Base-by-base conservation (phyloP, 1,284 basidiomycete genomes). In the Athelia sp. region DNA sequence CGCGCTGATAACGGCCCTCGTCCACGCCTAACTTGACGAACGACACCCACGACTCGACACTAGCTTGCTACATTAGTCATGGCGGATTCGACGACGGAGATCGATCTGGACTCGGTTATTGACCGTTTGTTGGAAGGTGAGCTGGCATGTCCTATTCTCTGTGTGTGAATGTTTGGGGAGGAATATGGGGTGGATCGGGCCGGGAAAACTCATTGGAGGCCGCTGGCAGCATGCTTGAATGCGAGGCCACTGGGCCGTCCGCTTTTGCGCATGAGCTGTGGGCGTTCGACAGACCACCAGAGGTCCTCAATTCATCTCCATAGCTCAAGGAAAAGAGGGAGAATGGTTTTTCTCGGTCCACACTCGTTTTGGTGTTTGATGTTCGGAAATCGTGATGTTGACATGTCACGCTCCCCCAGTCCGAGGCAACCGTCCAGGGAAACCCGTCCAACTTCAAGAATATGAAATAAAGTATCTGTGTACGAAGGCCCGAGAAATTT, bases 41-140 rank as follows among this genome's bases (percentile, higher is more conserved):
- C 40, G 13, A 43, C 15, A 44, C 15, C 43, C 35, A 50, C 38
- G 34, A 49, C 52, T 26, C 57, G 51, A 49, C 53, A 24, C 38
- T 23, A 42, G 43, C 45, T 35, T 45, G 29, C 29, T 36, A 31
- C 22, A 19, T 31, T 14, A 35, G 36, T 48, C 48, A 82, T 82
- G 81, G 78, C 82, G 61, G 83, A 85, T 62, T 71, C 80, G 54
- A 71, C 76, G 57, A 85, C 85, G 64, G 93, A 96, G 70, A 94
- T 97, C 72, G 94, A 97, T 81, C 82, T 98, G 58, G 94, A 98
- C 78, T 95, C 93, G 70, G 92, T 97, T 77, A 97, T 98, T 67
- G 94, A 97, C 84, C 82, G 93, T 56, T 79, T 97, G 58, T 78
- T 97, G 58, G 94, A 97, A 85, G 94, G 94, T 94, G 75, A 75